Evolutionary conservation across 2,329 filamentous ascomycete species (phyloP).

Genomic region (Epichloe aotearoae): DNA sequence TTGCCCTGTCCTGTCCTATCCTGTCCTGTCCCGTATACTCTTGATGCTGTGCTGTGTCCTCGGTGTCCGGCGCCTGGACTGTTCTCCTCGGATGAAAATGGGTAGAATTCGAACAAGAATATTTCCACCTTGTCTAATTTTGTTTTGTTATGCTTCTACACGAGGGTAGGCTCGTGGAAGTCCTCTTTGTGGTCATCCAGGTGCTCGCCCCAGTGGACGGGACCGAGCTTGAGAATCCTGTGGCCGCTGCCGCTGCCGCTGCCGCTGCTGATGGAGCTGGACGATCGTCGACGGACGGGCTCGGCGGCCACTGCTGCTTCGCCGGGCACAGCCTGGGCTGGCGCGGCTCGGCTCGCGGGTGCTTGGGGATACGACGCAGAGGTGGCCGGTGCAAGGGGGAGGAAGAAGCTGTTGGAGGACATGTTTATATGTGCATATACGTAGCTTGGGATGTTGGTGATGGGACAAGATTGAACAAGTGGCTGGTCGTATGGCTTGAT

Average conservation of each 20-base stretch:
- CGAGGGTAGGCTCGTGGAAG: slow-evolving; percentile 32
- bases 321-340: slow-evolving; percentile 7
- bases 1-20: background rate
- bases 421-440: background rate
- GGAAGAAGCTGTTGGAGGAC: slow-evolving; percentile 25
- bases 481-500: background rate
- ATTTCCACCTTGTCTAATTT: slow-evolving; percentile 22
- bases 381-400: slow-evolving; percentile 45
- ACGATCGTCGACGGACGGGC: slow-evolving; percentile 33
- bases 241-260: slow-evolving; percentile 24
- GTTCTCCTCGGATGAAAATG: background rate
- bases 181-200: slow-evolving; percentile 42
- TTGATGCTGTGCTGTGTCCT: background rate
- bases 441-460: background rate
- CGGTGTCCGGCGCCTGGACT: background rate
- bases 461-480: background rate
- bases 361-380: slow-evolving; percentile 41
- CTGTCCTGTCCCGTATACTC: background rate
- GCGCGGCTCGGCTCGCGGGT: slow-evolving; percentile 16
- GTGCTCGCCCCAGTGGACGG: slow-evolving; percentile 51
- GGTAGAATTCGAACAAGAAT: background rate
- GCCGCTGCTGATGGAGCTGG: slow-evolving; percentile 39
- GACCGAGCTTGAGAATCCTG: slow-evolving; percentile 50
- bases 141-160: slow-evolving; percentile 5
- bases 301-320: slow-evolving; percentile 12